These are phyloP conservation scores for Annona squamosa DNA, from an alignment of 164 flowering plant species.

Conservation along the genomic window DNA sequence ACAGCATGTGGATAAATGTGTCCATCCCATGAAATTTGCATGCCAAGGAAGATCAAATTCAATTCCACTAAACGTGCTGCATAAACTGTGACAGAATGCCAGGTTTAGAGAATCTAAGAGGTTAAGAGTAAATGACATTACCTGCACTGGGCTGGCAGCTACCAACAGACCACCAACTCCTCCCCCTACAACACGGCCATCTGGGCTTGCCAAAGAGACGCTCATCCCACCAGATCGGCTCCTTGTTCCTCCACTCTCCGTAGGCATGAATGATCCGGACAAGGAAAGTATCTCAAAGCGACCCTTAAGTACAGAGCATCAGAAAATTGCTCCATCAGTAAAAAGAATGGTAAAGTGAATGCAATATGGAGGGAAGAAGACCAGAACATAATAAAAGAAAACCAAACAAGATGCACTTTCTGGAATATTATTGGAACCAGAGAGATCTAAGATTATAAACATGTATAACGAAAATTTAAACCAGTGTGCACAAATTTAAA, in stretches of 20 bases:
- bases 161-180: slow-evolving; percentile 92
- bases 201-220: slow-evolving; percentile 94
- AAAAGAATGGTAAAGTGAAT: neutral
- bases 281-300: slow-evolving; percentile 96
- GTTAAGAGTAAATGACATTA: slow-evolving; percentile 11
- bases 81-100: neutral
- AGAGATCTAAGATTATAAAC: too few relatives aligned
- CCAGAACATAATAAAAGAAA: neutral
- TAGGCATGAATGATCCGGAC: slow-evolving; percentile 92
- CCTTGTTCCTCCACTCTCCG: slow-evolving; percentile 80
- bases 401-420: neutral
- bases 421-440: neutral
- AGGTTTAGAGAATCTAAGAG: neutral
- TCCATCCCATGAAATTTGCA: too few relatives aligned
- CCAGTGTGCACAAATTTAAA: too few relatives aligned
- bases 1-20: too few relatives aligned
- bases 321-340: neutral
- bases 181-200: slow-evolving; percentile 98
- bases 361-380: neutral
- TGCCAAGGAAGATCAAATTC: neutral
- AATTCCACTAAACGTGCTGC: neutral
- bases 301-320: slow-evolving; percentile 53
- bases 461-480: neutral
- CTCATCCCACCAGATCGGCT: slow-evolving; percentile 98
- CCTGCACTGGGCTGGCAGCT: slow-evolving; percentile 97